Percentiles rank a stretch among this genome's conserved stretches.
These are phyloP conservation scores for Fusarium nematophilum DNA, from an alignment of 2,329 filamentous ascomycete genomes.

Conservation along the genomic window DNA sequence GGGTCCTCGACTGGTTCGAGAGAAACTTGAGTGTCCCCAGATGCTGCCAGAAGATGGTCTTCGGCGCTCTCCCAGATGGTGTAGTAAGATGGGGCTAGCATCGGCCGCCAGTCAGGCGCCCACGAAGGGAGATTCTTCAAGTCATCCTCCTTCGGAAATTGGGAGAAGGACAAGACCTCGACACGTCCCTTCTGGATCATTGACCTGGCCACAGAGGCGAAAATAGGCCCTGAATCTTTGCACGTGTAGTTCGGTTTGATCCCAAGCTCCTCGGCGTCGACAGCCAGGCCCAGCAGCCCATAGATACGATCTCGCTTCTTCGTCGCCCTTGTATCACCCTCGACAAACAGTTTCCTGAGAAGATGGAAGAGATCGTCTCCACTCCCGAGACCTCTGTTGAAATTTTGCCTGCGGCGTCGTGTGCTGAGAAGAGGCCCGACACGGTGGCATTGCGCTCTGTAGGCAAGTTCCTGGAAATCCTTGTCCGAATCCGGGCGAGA, in stretches of 20 bases:
- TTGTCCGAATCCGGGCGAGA: background rate
- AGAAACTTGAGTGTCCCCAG: background rate
- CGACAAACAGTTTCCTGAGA: background rate
- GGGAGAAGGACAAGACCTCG: background rate
- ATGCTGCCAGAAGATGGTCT: conserved; percentile 6
- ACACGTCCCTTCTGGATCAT: background rate
- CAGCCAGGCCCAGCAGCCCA: conserved; percentile 3
- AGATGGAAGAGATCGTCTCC: conserved; percentile 2
- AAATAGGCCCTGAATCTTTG: background rate
- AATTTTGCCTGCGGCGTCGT: background rate
- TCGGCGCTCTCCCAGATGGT: conserved; percentile 1
- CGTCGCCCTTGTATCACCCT: background rate
- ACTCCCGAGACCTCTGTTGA: background rate
- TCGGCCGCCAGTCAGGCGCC: conserved; percentile 1
- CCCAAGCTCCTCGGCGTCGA: background rate
- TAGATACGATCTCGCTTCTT: conserved; percentile 3
- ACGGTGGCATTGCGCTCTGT: background rate
- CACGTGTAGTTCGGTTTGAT: conserved; percentile 1
- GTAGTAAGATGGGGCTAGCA: background rate
- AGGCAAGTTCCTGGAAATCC: background rate
- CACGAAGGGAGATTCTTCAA: conserved; percentile 7
- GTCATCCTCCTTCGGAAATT: background rate
- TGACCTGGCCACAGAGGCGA: background rate
- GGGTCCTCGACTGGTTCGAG: background rate
- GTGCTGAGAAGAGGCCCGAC: background rate